Evolutionary conservation across 176 grass and related monocot species (phyloP).

Genomic region (Musa beccarii): DNA sequence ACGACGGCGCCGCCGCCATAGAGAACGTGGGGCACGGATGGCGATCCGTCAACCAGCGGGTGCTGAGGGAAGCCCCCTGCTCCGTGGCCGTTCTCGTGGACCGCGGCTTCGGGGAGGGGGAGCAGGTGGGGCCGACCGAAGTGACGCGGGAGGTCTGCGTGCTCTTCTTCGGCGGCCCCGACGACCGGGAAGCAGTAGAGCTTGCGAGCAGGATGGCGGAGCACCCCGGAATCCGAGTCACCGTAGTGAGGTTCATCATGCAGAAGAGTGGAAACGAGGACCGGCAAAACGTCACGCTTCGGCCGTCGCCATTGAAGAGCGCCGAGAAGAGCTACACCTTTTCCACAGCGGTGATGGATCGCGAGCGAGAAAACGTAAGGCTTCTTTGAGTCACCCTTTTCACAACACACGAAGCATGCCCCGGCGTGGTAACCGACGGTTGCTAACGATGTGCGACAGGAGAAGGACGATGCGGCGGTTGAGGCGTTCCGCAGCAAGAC

Average conservation of each 20-base stretch:
- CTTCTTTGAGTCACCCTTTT: background rate
- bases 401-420: background rate
- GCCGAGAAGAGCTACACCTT: slow-evolving; percentile 76
- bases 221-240: slow-evolving; percentile 55
- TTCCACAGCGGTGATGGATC: slow-evolving; percentile 49
- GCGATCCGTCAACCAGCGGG: slow-evolving; percentile 52
- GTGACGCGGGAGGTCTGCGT: slow-evolving; percentile 66
- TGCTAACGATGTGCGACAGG: slow-evolving; percentile 5
- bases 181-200: slow-evolving; percentile 68
- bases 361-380: slow-evolving; percentile 44
- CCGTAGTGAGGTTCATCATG: slow-evolving; percentile 39
- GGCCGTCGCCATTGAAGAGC: slow-evolving; percentile 40
- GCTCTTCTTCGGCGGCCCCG: slow-evolving; percentile 76
- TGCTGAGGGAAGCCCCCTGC: slow-evolving; percentile 61
- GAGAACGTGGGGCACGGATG: slow-evolving; percentile 58
- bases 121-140: slow-evolving; percentile 47
- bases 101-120: slow-evolving; percentile 58
- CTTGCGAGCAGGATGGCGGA: slow-evolving; percentile 68
- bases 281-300: slow-evolving; percentile 35
- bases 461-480: slow-evolving; percentile 53
- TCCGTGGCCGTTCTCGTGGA: slow-evolving; percentile 73
- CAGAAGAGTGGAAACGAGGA: slow-evolving; percentile 27
- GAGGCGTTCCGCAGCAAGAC: slow-evolving; percentile 46
- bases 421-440: too few species aligned
- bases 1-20: background rate